These are phyloP conservation scores for Jamesozyma hellenica DNA, from an alignment of 805 yeast genomes.

Conservation along the genomic window DNA sequence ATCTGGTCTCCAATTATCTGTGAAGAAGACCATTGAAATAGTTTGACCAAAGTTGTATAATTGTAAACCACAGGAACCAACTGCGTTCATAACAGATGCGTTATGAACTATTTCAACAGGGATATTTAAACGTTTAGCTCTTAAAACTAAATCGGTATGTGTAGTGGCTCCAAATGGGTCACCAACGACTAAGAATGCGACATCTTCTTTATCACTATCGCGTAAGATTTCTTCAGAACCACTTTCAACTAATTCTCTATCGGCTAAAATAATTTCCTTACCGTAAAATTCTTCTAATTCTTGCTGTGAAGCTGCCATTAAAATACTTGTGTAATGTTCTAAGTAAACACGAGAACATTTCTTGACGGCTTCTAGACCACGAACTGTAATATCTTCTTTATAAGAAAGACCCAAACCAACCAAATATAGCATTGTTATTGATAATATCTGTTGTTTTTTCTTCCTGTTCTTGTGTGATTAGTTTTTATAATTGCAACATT, in stretches of 20 bases:
- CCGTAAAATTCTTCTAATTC: slow-evolving; percentile 79
- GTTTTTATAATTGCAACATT: no score
- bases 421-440: slow-evolving; percentile 63
- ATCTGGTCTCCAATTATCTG: slow-evolving; percentile 94
- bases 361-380: slow-evolving; percentile 80
- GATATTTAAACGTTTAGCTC: slow-evolving; percentile 81
- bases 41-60: slow-evolving; percentile 94
- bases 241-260: slow-evolving; percentile 86
- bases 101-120: slow-evolving; percentile 78
- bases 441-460: neutral
- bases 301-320: slow-evolving; percentile 81
- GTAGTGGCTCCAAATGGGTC: slow-evolving; percentile 98
- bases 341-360: slow-evolving; percentile 83
- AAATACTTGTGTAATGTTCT: slow-evolving; percentile 89
- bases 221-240: slow-evolving; percentile 76
- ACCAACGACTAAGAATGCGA: slow-evolving; percentile 93
- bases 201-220: slow-evolving; percentile 68
- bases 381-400: slow-evolving; percentile 83
- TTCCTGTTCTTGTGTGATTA: no score
- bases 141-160: slow-evolving; percentile 83
- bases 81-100: slow-evolving; percentile 97
- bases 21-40: slow-evolving; percentile 91
- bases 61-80: slow-evolving; percentile 95
- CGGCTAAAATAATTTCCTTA: slow-evolving; percentile 76
- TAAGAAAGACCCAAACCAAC: slow-evolving; percentile 88